These are phyloP conservation scores for Begonia peltatifolia DNA, from an alignment of 306 rosid genomes.

Conservation along the genomic window DNA sequence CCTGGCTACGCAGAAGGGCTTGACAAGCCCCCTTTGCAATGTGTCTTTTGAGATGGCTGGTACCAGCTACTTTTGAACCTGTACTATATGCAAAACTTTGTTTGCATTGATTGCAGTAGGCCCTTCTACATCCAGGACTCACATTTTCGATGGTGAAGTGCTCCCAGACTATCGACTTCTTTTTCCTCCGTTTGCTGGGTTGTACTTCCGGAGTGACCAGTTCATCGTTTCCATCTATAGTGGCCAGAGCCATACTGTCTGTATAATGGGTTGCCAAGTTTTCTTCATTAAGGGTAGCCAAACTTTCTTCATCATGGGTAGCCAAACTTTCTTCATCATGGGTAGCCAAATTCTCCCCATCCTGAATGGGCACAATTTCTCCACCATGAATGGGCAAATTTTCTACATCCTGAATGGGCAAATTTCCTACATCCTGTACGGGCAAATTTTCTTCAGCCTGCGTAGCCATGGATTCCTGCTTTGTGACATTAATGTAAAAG, in stretches of 20 bases:
- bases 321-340: slow-evolving; percentile 26
- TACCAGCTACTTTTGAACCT: slow-evolving; percentile 90
- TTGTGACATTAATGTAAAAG: background rate
- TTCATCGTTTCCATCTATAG: slow-evolving; percentile 10
- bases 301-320: slow-evolving; percentile 33
- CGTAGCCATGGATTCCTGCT: slow-evolving; percentile 5
- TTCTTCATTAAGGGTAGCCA: slow-evolving; percentile 16
- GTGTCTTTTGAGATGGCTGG: slow-evolving; percentile 94
- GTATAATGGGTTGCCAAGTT: slow-evolving; percentile 14
- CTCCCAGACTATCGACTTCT: slow-evolving; percentile 89
- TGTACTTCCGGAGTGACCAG: slow-evolving; percentile 37
- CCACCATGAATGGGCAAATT: slow-evolving; percentile 10
- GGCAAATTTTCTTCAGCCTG: slow-evolving; percentile 33
- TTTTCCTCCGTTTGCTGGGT: slow-evolving; percentile 80
- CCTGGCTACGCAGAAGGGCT: slow-evolving; percentile 59
- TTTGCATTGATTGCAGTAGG: slow-evolving; percentile 80
- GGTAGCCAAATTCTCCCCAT: slow-evolving; percentile 1
- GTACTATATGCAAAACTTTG: slow-evolving; percentile 97
- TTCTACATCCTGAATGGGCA: slow-evolving; percentile 11
- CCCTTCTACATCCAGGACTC: slow-evolving; percentile 81
- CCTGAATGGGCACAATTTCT: slow-evolving; percentile 11
- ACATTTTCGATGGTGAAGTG: slow-evolving; percentile 83
- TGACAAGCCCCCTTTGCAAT: slow-evolving; percentile 86
- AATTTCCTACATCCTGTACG: slow-evolving; percentile 14
- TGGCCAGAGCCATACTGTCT: slow-evolving; percentile 9